phyloP scores from a whole-genome alignment of 148 eudicot genomes.

The Euryodendron excelsum region DNA sequence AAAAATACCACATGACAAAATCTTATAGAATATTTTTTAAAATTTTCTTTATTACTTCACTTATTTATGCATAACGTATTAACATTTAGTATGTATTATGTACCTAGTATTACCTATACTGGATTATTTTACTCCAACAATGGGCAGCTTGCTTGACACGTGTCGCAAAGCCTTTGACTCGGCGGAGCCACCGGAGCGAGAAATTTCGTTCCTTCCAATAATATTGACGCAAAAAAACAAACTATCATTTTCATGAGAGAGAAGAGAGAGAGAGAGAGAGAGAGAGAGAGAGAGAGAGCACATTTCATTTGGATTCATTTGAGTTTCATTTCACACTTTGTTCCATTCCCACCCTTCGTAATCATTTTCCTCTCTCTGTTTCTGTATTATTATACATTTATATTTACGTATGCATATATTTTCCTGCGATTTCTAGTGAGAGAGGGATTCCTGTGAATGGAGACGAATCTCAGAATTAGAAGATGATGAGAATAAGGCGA shows the following conservation, averaged over 20 bases:
- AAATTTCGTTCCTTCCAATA: slow-evolving; percentile 16
- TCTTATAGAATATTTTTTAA: too few relatives aligned
- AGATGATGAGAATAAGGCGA: background rate
- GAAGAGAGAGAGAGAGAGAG: background rate
- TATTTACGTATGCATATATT: too few relatives aligned
- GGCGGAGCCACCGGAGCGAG: slow-evolving; percentile 38
- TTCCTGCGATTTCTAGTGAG: slow-evolving; percentile 18
- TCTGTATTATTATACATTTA: background rate
- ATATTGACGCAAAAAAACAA: background rate
- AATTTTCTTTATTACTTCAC: too few relatives aligned
- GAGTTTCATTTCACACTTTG: slow-evolving; percentile 34
- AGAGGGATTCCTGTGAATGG: slow-evolving; percentile 14
- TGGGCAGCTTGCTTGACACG: slow-evolving; percentile 17
- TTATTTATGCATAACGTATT: too few relatives aligned
- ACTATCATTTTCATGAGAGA: background rate
- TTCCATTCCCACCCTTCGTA: background rate
- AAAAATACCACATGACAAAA: too few relatives aligned
- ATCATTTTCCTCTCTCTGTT: background rate
- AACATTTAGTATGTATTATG: too few relatives aligned
- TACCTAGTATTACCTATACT: too few relatives aligned
- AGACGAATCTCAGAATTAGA: slow-evolving; percentile 22
- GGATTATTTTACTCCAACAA: too few relatives aligned
- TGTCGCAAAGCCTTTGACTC: slow-evolving; percentile 37
- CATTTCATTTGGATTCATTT: slow-evolving; percentile 33
- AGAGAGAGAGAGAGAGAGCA: background rate